These are phyloP conservation scores for Rubus parviflorus DNA, from an alignment of 306 rosid genomes.

Conservation along the genomic window DNA sequence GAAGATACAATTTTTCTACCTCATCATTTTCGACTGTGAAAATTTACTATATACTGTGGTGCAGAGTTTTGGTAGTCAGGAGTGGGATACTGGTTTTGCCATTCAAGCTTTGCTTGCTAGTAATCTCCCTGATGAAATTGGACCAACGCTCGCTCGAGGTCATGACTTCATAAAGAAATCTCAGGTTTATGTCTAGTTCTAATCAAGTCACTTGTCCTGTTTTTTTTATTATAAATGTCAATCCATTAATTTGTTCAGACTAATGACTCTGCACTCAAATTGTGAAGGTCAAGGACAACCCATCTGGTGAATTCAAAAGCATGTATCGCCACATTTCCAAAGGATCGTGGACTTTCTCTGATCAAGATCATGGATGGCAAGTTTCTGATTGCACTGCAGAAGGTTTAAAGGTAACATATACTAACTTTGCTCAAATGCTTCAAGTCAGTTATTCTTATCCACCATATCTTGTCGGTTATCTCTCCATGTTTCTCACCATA, in stretches of 20 bases:
- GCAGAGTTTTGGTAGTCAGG: constrained; percentile 71
- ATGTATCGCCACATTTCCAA: constrained; percentile 73
- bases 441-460: not conserved
- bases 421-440: not conserved
- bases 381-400: constrained; percentile 82
- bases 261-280: not conserved
- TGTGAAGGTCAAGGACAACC: constrained; percentile 57
- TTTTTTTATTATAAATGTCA: not conserved
- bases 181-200: constrained; percentile 34
- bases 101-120: constrained; percentile 66
- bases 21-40: not conserved
- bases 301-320: constrained; percentile 54
- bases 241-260: not conserved
- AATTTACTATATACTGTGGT: not conserved
- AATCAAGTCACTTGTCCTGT: not conserved
- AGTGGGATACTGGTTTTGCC: constrained; percentile 63
- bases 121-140: constrained; percentile 51
- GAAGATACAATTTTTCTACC: not conserved
- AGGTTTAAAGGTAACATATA: constrained; percentile 52
- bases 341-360: constrained; percentile 80
- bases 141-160: constrained; percentile 46
- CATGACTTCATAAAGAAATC: constrained; percentile 72
- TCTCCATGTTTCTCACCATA: not conserved
- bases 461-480: too few species aligned
- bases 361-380: constrained; percentile 83